These are phyloP conservation scores for Sarcodon sp. DNA, from an alignment of 768 basidiomycete genomes.

Conservation along the genomic window DNA sequence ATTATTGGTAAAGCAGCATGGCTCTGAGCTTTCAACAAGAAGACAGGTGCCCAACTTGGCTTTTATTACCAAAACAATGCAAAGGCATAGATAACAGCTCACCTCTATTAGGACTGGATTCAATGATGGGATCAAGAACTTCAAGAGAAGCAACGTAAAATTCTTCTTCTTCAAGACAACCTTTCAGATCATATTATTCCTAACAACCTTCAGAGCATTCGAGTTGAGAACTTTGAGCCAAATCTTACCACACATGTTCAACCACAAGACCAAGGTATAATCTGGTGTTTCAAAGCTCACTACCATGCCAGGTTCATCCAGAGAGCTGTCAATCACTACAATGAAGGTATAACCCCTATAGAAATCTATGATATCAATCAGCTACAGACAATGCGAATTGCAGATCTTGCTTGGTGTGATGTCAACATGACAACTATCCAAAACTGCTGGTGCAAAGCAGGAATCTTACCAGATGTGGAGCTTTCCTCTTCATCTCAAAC, in stretches of 20 bases:
- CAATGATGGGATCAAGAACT: constrained; percentile 13
- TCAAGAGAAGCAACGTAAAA: constrained; percentile 7
- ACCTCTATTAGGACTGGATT: constrained; percentile 21
- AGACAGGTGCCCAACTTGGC: constrained; percentile 10
- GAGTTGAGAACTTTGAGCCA: constrained; percentile 16
- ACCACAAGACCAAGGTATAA: constrained; percentile 22
- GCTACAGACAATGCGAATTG: constrained; percentile 22
- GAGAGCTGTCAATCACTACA: constrained; percentile 3
- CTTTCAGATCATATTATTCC: constrained; percentile 18
- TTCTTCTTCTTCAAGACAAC: constrained; percentile 18
- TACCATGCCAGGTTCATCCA: constrained; percentile 16
- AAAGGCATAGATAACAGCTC: constrained; percentile 25
- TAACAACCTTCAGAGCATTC: constrained; percentile 17
- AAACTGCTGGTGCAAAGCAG: constrained; percentile 24
- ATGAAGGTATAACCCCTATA: not conserved
- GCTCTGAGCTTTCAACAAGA: constrained; percentile 19
- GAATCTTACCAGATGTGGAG: too few species aligned
- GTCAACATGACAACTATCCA: constrained; percentile 18
- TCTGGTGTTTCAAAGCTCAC: constrained; percentile 22
- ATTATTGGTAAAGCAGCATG: constrained; percentile 21
- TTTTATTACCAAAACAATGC: constrained; percentile 25
- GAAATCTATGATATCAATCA: constrained; percentile 24
- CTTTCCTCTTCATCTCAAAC: too few species aligned
- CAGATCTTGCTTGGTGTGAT: constrained; percentile 17
- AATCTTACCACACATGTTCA: constrained; percentile 26